Base-by-base conservation (phyloP, 208 protist species). In the Leishmania mexicana region DNA sequence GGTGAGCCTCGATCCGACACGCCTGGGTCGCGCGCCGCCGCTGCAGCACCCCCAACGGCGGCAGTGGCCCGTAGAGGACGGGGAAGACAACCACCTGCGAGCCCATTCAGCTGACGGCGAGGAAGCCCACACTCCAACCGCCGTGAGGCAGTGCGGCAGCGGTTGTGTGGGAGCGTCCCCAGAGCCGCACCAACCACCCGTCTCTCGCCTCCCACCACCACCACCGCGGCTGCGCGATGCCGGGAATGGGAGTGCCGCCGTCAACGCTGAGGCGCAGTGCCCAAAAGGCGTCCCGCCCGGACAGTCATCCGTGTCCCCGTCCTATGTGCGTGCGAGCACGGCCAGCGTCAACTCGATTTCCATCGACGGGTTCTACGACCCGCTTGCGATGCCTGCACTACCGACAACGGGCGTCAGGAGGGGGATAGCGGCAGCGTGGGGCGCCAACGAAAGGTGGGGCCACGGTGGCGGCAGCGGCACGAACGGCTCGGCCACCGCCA, bases 361-460 rank as follows among this genome's bases (percentile, higher is more conserved):
- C 8, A 73, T 79, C 28, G 70, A 83, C 51, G 84, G 81, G 67
- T 90, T 88, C 47, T 90, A 90, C 81, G 87, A 90, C 60, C 87
- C 87, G 28, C 84, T 90, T 3, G 80, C 78, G 24, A 84, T 85
- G 80, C 79, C 79, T 0, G 72, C 83, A 10, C 73, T 86, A 38
- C 68, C 58, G 65, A 70, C 74, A 3, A 72, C 72, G 24, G 40
- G n/a, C 31, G 62, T 15, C 15, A 13, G 40, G 62, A 15, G 62
- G 62, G 62, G 62, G 13, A 21, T 21, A 21, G 31, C 31, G 62
- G 4, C 31, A 40, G 10, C 62, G 11, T 68, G 62, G 13, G 62
- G 62, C 70, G 0, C 42, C 70, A 74, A 72, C 40, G 17, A 28
- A 45, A 10, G 42, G 42, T 68, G 77, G 31, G 35, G 62, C 8